Conservation (phyloP, 495 filamentous ascomycete species). For the Xylaria intraflava region DNA sequence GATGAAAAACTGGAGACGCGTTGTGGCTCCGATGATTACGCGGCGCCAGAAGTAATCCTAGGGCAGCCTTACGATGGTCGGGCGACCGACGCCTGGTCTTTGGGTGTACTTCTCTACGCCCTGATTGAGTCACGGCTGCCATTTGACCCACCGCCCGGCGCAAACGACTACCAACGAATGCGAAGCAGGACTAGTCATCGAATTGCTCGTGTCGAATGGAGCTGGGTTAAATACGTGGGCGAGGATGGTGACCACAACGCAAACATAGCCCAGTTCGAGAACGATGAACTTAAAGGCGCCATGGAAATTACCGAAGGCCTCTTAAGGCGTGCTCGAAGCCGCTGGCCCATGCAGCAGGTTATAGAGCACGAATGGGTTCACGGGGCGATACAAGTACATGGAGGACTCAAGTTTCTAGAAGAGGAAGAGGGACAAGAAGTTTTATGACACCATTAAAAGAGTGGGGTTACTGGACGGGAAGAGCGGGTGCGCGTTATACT, state of each 20-base stretch:
- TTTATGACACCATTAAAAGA: constrained; percentile 14
- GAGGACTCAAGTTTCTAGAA: constrained; percentile 62
- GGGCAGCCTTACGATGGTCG: constrained; percentile 93
- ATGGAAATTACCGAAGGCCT: constrained; percentile 74
- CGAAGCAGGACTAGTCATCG: constrained; percentile 76
- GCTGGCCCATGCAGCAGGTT: constrained; percentile 68
- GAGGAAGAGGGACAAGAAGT: constrained; percentile 54
- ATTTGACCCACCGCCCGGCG: constrained; percentile 77
- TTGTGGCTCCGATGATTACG: constrained; percentile 95
- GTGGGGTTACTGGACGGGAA: no score
- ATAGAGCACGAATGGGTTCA: constrained; percentile 68
- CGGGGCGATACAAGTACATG: constrained; percentile 62
- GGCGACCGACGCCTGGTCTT: constrained; percentile 86
- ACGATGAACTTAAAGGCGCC: constrained; percentile 61
- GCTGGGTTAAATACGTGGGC: constrained; percentile 77
- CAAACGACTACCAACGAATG: constrained; percentile 62
- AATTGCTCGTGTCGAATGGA: constrained; percentile 93
- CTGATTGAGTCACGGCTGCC: constrained; percentile 87
- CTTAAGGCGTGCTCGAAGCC: constrained; percentile 67
- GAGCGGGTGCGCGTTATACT: no score
- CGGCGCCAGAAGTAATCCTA: constrained; percentile 91
- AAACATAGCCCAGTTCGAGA: constrained; percentile 44
- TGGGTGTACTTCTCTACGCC: constrained; percentile 89
- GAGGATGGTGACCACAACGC: constrained; percentile 56
- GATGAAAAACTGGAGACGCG: constrained; percentile 78